Conservation (phyloP, 2,329 filamentous ascomycete genomes). For the Fusarium palustre region DNA sequence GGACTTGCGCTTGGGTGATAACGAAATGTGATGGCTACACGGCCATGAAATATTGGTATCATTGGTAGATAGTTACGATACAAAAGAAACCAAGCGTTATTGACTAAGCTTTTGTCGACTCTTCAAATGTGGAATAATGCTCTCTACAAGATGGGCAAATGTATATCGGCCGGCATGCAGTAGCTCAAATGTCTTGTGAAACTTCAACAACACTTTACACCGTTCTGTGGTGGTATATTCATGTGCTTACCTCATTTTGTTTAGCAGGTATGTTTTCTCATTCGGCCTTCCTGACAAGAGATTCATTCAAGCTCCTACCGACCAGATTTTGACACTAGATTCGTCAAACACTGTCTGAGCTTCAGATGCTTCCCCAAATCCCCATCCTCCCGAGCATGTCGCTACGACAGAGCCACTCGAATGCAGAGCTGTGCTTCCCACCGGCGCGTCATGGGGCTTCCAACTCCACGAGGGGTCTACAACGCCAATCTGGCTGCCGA, state of each 20-base stretch:
- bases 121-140: background rate
- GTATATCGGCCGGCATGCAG: background rate
- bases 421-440: constrained; percentile 65
- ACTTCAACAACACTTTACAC: background rate
- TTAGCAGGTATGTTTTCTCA: background rate
- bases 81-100: constrained; percentile 18
- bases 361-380: constrained; percentile 26
- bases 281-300: background rate
- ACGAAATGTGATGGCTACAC: constrained; percentile 34
- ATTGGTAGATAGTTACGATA: constrained; percentile 36
- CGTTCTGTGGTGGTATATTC: background rate
- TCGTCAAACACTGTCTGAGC: constrained; percentile 40
- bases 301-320: constrained; percentile 34
- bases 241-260: background rate
- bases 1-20: constrained; percentile 25
- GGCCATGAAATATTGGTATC: constrained; percentile 19
- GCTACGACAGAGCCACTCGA: constrained; percentile 66
- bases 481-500: constrained; percentile 61
- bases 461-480: constrained; percentile 63
- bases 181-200: background rate
- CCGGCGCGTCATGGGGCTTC: constrained; percentile 59
- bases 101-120: background rate
- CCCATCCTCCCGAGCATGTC: constrained; percentile 69
- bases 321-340: constrained; percentile 45
- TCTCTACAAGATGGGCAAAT: background rate